Conservation (phyloP, 768 basidiomycete genomes). For the Boletus pseudopeckii region DNA sequence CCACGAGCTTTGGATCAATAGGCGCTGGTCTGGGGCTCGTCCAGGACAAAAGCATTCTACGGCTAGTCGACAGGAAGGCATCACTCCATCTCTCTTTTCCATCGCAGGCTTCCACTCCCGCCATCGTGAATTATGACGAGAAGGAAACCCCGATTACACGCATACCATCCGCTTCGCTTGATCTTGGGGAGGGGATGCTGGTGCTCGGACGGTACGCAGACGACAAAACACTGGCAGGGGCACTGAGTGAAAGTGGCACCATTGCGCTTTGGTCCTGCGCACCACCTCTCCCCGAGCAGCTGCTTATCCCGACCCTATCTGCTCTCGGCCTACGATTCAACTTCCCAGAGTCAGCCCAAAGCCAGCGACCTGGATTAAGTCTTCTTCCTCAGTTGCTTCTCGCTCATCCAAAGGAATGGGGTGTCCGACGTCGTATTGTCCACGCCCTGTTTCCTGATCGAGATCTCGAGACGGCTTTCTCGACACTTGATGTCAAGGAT, state of each 20-base stretch:
- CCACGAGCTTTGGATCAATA: conserved; percentile 40
- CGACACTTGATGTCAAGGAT: conserved; percentile 46
- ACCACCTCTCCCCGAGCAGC: conserved; percentile 21
- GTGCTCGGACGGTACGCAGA: conserved; percentile 20
- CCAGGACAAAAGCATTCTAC: conserved; percentile 23
- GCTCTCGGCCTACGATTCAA: conserved; percentile 27
- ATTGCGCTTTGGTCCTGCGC: conserved; percentile 31
- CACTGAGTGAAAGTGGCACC: conserved; percentile 22
- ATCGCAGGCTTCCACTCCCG: conserved; percentile 5
- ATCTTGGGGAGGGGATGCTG: conserved; percentile 11
- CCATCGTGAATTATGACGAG: conserved; percentile 9
- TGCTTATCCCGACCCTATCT: conserved; percentile 21
- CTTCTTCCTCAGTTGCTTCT: conserved; percentile 31
- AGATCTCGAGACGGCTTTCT: conserved; percentile 38
- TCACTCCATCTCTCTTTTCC: conserved; percentile 29
- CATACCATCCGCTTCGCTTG: conserved; percentile 15
- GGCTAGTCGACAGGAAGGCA: conserved; percentile 21
- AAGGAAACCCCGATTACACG: conserved; percentile 5
- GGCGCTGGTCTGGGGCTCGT: conserved; percentile 32
- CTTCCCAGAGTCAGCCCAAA: background rate
- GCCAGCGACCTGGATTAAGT: background rate
- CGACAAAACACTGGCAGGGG: conserved; percentile 20
- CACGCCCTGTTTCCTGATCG: conserved; percentile 18
- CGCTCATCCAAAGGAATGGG: conserved; percentile 24
- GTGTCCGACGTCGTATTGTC: conserved; percentile 12